phyloP scores from a whole-genome alignment of 2,329 filamentous ascomycete species.

The Paecilomyces dactylethromorphus region DNA sequence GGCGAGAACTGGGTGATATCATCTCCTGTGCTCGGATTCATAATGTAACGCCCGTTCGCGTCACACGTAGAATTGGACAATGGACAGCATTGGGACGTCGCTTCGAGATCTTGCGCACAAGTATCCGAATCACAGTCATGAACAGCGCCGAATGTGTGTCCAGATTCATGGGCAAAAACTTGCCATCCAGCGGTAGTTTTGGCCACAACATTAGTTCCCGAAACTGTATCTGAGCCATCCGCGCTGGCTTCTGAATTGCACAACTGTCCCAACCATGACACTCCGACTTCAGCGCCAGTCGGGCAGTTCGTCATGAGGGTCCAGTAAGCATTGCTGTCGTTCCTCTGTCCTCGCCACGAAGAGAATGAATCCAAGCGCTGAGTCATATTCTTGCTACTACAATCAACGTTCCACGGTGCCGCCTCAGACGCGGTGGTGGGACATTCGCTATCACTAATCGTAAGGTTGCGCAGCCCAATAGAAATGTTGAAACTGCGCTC shows the following conservation, averaged over 20 bases:
- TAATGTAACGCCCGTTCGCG: slow-evolving; percentile 75
- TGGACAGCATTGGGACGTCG: slow-evolving; percentile 71
- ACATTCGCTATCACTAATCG: slow-evolving; percentile 68
- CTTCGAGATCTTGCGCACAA: slow-evolving; percentile 59
- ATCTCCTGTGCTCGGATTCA: slow-evolving; percentile 81
- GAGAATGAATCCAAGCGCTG: slow-evolving; percentile 83
- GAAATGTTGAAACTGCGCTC: slow-evolving; percentile 93
- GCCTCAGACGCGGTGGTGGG: slow-evolving; percentile 60
- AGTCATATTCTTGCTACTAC: slow-evolving; percentile 55
- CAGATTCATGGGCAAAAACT: slow-evolving; percentile 88
- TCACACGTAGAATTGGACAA: slow-evolving; percentile 62
- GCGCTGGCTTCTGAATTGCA: slow-evolving; percentile 55
- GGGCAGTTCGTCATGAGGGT: slow-evolving; percentile 76
- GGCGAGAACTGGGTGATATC: slow-evolving; percentile 75
- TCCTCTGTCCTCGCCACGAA: slow-evolving; percentile 70
- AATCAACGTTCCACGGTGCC: slow-evolving; percentile 79
- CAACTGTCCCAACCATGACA: slow-evolving; percentile 88
- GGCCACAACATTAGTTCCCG: slow-evolving; percentile 83
- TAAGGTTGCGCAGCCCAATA: slow-evolving; percentile 78
- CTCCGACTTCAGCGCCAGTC: slow-evolving; percentile 76
- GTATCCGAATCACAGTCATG: slow-evolving; percentile 76
- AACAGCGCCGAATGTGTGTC: slow-evolving; percentile 91
- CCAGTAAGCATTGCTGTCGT: slow-evolving; percentile 88
- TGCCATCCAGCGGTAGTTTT: slow-evolving; percentile 84
- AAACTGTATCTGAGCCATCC: slow-evolving; percentile 61